Evolutionary conservation across 352 stramenopile species (phyloP).

Genomic region (Phytophthora sp.): DNA sequence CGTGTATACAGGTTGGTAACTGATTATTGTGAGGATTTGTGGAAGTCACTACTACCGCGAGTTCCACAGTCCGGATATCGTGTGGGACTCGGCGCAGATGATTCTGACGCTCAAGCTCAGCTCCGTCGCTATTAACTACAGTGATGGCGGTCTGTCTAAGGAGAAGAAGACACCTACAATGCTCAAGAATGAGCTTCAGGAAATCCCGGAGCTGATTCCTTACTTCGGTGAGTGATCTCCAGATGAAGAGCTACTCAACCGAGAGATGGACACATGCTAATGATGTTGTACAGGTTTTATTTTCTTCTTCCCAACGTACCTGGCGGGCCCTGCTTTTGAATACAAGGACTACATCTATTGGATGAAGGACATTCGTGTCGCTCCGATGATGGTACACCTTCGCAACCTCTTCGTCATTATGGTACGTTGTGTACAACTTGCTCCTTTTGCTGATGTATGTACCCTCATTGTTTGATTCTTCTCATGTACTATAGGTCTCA

Average conservation of each 20-base stretch:
- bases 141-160: constrained; percentile 67
- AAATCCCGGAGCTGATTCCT: constrained; percentile 65
- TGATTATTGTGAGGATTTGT: background rate
- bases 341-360: constrained; percentile 87
- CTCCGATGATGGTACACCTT: constrained; percentile 66
- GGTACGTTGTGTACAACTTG: constrained; percentile 47
- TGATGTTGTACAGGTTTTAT: constrained; percentile 59
- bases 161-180: constrained; percentile 80
- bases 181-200: constrained; percentile 74
- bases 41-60: constrained; percentile 87
- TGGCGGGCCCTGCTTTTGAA: constrained; percentile 83
- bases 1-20: too few species aligned
- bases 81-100: constrained; percentile 89
- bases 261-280: background rate
- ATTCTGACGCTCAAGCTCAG: constrained; percentile 87
- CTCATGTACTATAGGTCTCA: constrained; percentile 48
- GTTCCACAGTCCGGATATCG: constrained; percentile 77
- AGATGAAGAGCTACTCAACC: background rate
- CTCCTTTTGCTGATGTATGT: background rate
- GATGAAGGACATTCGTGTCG: constrained; percentile 76
- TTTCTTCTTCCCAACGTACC: constrained; percentile 90
- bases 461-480: too few species aligned
- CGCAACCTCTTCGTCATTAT: constrained; percentile 81
- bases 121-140: constrained; percentile 85
- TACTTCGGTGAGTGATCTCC: constrained; percentile 63